Evolutionary conservation across 2,329 filamentous ascomycete species (phyloP).

Genomic region (Dactylellina sp.): DNA sequence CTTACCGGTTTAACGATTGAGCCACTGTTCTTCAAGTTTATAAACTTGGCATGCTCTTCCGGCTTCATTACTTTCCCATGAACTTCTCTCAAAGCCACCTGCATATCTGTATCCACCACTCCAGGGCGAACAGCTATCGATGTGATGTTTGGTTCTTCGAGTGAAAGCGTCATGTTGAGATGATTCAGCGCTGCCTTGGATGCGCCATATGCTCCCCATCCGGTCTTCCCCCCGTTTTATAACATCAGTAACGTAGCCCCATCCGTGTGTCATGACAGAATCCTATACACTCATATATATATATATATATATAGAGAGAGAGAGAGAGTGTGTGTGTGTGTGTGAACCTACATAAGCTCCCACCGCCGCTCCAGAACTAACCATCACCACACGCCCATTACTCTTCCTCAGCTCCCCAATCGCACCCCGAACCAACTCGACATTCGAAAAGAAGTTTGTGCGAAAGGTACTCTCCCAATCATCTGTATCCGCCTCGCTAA

Average conservation of each 20-base stretch:
- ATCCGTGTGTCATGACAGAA: too few species aligned
- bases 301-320: background rate
- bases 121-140: slow-evolving; percentile 72
- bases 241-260: background rate
- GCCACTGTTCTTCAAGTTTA: slow-evolving; percentile 76
- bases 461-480: slow-evolving; percentile 81
- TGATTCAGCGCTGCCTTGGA: slow-evolving; percentile 88
- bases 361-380: slow-evolving; percentile 80
- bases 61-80: slow-evolving; percentile 73
- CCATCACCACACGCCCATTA: slow-evolving; percentile 79
- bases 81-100: slow-evolving; percentile 79
- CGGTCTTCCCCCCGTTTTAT: slow-evolving; percentile 26
- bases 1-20: slow-evolving; percentile 69
- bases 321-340: too few species aligned
- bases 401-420: slow-evolving; percentile 75
- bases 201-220: slow-evolving; percentile 84
- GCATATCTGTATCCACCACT: slow-evolving; percentile 88
- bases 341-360: slow-evolving; percentile 71
- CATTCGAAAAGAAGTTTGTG: slow-evolving; percentile 85
- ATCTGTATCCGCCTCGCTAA: slow-evolving; percentile 73
- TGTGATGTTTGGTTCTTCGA: slow-evolving; percentile 82
- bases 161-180: slow-evolving; percentile 76
- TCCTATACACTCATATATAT: too few species aligned
- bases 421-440: slow-evolving; percentile 81
- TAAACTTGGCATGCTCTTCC: slow-evolving; percentile 73